Conservation (phyloP, 495 filamentous ascomycete species). For the Annulohypoxylon maeteangense region DNA sequence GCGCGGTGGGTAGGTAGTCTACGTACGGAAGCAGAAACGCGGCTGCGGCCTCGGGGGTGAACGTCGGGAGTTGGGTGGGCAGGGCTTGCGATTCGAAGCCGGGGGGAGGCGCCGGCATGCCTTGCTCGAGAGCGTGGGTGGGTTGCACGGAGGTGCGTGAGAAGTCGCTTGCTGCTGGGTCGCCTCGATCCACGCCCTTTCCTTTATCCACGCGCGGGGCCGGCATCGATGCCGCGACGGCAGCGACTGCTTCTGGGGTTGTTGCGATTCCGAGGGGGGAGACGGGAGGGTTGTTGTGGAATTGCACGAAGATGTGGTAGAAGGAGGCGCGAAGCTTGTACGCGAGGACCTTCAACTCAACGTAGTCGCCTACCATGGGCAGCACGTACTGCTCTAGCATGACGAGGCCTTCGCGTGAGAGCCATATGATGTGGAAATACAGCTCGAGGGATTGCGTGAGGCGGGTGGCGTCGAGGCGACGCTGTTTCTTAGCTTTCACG, state of each 20-base stretch:
- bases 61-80: constrained; percentile 52
- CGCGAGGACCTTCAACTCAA: constrained; percentile 85
- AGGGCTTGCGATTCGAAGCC: constrained; percentile 59
- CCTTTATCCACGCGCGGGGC: constrained; percentile 55
- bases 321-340: constrained; percentile 94
- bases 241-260: constrained; percentile 3
- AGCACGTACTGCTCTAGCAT: constrained; percentile 88
- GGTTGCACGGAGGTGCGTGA: constrained; percentile 52
- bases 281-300: constrained; percentile 77
- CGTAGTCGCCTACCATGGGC: constrained; percentile 74
- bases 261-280: constrained; percentile 51
- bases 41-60: constrained; percentile 58
- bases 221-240: constrained; percentile 16
- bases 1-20: constrained; percentile 85
- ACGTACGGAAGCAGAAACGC: constrained; percentile 80
- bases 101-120: constrained; percentile 62
- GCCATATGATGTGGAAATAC: constrained; percentile 95
- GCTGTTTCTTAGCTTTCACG: constrained; percentile 81
- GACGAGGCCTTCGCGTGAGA: constrained; percentile 88
- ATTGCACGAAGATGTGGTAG: constrained; percentile 96
- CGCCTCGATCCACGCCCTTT: constrained; percentile 54
- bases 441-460: constrained; percentile 74
- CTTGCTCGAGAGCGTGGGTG: constrained; percentile 58
- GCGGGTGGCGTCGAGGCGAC: constrained; percentile 81
- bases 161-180: constrained; percentile 16